Evolutionary conservation across 2,329 filamentous ascomycete species (phyloP), one percentile per base, ranked within the genome.

Genomic region (Cryphonectria radicalis): DNA sequence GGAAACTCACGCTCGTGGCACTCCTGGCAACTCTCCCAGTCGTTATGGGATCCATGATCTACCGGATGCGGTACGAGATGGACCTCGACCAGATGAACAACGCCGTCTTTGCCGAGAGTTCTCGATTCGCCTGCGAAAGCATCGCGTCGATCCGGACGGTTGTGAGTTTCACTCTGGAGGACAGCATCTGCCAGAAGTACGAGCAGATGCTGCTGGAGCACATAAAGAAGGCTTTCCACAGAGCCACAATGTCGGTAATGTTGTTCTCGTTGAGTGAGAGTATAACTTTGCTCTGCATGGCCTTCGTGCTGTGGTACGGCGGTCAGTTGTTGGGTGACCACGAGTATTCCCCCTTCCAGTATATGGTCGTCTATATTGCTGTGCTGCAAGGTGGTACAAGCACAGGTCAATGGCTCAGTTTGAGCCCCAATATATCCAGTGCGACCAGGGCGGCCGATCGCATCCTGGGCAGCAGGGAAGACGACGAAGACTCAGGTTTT

Each of bases 1-100:
- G 92, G 92, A 94, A 94, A 77, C 83, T 95, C 13, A 88, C 90
- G 0, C 79, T 93, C 0, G 89, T 95, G 0, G 80, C 82, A 1
- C 80, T 81, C 22, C 73, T 76, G 35, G 77, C 78, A 0, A 78
- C 80, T 7, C 79, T 81, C 74, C 78, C 78, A 3, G 70, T 81
- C 8, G 78, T 80, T 59, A 74, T 80, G 17, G 76, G 75, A 8
- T 77, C 82, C 0, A 82, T 82, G 0, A 78, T 80, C 62, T 81
- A 78, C 73, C 82, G 87, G 17, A 80, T 89, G 60, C 80, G 83
- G n/a, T 83, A 86, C 40, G 87, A 89, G 75, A 79, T 84, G n/a
- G 82, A 86, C 71, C 88, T 90, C 66, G 88, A 90, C 67, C 80
- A 83, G 60, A 83, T 87, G 79, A 90, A 89, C 70, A 84, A 86